phyloP scores from a whole-genome alignment of 192 early-diverging fungal genomes.

The Linnemannia schmuckeri region DNA sequence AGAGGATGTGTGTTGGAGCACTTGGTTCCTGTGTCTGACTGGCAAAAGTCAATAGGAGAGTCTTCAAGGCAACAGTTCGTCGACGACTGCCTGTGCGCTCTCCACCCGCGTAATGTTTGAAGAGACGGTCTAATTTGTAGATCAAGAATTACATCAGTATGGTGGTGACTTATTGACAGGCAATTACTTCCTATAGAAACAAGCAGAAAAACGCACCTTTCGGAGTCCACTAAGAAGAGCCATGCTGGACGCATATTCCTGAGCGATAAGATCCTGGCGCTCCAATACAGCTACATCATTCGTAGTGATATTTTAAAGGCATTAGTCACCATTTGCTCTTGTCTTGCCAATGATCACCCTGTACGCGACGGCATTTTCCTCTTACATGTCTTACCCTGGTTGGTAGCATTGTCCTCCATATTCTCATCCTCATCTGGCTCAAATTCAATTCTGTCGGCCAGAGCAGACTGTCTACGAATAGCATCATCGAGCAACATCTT shows the following conservation, averaged over 20 bases:
- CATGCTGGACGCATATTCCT: constrained; percentile 43
- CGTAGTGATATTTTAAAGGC: not conserved
- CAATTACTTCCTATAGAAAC: not conserved
- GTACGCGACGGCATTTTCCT: not conserved
- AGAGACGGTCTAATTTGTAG: constrained; percentile 31
- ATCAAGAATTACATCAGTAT: not conserved
- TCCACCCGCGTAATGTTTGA: constrained; percentile 55
- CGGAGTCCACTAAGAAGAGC: constrained; percentile 27
- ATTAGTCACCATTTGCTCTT: not conserved
- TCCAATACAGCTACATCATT: constrained; percentile 9
- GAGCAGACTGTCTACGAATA: constrained; percentile 50
- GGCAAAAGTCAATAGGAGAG: not conserved
- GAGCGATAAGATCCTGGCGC: constrained; percentile 31
- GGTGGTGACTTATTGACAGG: not conserved
- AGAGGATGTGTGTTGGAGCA: not conserved
- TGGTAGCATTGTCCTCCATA: not conserved
- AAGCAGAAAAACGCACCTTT: constrained; percentile 23
- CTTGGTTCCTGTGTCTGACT: not conserved
- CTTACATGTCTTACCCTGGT: not conserved
- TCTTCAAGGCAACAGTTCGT: constrained; percentile 45
- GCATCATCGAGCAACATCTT: constrained; percentile 58
- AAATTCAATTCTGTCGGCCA: constrained; percentile 55
- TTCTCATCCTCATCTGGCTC: constrained; percentile 26
- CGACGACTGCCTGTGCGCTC: constrained; percentile 50
- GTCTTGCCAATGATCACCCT: not conserved